A percentile compares a stretch with the other conserved stretches of the same genome.
Conservation (phyloP, 23 red algal genomes). For the Agarophyton chilense region DNA sequence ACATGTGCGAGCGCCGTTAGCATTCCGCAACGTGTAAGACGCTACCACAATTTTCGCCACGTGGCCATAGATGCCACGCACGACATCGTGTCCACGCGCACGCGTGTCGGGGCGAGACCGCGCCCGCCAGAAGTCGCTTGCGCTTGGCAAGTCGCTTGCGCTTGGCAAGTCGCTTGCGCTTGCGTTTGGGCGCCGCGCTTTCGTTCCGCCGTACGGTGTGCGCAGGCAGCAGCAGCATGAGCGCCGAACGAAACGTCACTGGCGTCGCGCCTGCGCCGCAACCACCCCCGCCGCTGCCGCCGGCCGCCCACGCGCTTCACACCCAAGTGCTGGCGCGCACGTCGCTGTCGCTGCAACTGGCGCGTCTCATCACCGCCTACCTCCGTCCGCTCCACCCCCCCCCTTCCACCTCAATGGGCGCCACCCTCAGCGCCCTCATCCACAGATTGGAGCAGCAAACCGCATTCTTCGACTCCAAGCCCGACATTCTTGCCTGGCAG, state of each 20-base stretch:
- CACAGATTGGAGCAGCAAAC: slow-evolving; percentile 28
- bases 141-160: too few relatives aligned
- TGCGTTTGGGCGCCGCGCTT: too few relatives aligned
- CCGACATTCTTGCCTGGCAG: slow-evolving; percentile 50
- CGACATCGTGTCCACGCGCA: too few relatives aligned
- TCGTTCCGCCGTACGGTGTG: too few relatives aligned
- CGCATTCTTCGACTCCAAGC: slow-evolving; percentile 38
- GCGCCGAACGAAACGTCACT: not conserved
- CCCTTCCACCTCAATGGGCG: slow-evolving; percentile 31
- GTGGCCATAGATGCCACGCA: too few relatives aligned
- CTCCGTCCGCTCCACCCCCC: slow-evolving; percentile 20
- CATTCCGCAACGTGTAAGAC: too few relatives aligned
- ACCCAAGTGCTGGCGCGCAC: slow-evolving; percentile 3
- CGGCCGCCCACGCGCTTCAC: not conserved
- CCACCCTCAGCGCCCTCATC: slow-evolving; percentile 31
- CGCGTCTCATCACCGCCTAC: slow-evolving; percentile 28
- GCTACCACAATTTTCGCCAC: too few relatives aligned
- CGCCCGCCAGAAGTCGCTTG: too few relatives aligned
- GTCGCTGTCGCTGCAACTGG: slow-evolving; percentile 34
- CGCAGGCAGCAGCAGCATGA: not conserved
- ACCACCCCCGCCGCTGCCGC: not conserved
- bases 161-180: too few relatives aligned
- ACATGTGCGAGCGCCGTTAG: too few relatives aligned
- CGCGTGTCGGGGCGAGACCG: too few relatives aligned
- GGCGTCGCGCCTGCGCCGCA: not conserved